Evolutionary conservation across 352 stramenopile species (phyloP), one percentile per base, ranked within the genome.

Genomic region (Lagenidium sp.): DNA sequence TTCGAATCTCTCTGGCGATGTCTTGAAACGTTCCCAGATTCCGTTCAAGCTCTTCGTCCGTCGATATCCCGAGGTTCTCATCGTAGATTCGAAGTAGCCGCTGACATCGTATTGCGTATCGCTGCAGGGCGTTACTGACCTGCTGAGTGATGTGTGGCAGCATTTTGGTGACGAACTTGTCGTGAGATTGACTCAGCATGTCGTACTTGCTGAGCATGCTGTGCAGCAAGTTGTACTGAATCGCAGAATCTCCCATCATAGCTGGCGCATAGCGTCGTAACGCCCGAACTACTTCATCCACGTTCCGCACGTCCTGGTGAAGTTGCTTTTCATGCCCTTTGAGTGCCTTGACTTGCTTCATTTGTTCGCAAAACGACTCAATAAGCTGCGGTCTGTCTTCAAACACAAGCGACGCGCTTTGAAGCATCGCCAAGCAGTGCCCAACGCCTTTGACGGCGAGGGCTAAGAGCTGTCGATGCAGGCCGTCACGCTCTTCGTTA

Each of bases 381-480:
- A 84, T 78, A 4, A 84, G 36, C 36, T 88, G 76, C 15, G 76
- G 76, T 6, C 76, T 63, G 29, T 88, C 76, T 53, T 88, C 76
- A 6, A 82, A 50, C 15, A 82, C 31, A 6, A 63, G 16, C 0
- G 53, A 70, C 8, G 70, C 63, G n/a, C 57, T 59, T 43, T 85
- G 75, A 4, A 88, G 50, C 4, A 22, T 31, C 21, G 32, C 36
- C 2, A 82, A 35, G 40, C 73, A 85, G 13, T 78, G 59, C 0
- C 39, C 26, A 1, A 77, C 54, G 2, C 75, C 75, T 2, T 65
- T 41, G 4, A 51, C 31, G 1, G 52, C 46, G 2, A 88, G 43
- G 6, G 57, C 34, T 28, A 61, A 57, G 12, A 88, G 41, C 0
- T 49, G 57, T 36, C 67, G 38, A 30, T 79, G 63, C 7, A 84